Base-by-base conservation (phyloP, 1,139 yeast species). In the Komagataea norvegica region DNA sequence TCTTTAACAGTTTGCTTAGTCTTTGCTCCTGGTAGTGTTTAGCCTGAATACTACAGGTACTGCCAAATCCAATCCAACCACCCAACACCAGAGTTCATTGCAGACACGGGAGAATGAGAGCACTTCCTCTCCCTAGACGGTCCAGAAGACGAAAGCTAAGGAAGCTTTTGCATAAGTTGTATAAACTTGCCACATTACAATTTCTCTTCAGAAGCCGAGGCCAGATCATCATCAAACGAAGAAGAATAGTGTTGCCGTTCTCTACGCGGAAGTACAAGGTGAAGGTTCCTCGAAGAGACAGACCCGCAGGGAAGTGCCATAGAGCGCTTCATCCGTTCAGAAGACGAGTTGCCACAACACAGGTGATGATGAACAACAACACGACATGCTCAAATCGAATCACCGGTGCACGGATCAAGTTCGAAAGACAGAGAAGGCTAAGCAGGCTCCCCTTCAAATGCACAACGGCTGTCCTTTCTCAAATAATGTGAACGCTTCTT, bases 71-170 rank as follows among this genome's bases (percentile, higher is more conserved):
- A n/a, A n/a, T n/a, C n/a, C n/a, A n/a, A n/a, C n/a, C n/a, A n/a
- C n/a, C n/a, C n/a, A n/a, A n/a, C n/a, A n/a, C n/a, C n/a, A n/a
- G n/a, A n/a, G n/a, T n/a, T n/a, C n/a, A n/a, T n/a, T n/a, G n/a
- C n/a, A n/a, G n/a, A n/a, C n/a, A n/a, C n/a, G n/a, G n/a, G n/a
- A n/a, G 9, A 15, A 52, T 52, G 55, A 49, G 54, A 39, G 43
- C 55, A 2, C 45, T 52, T 7, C 56, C 56, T n/a, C 48, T 41
- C 8, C 56, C 56, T 25, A 35, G 56, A 28, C 34, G 34, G 8
- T 52, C 56, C 11, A 34, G 55, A 2, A 7, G 41, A 1, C 40
- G 56, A 11, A 17, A 35, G 4, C 21, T 52, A 22, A 38, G 36
- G 30, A 32, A 43, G 13, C 20, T 51, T 6, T 31, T 51, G 13